Evolutionary conservation across 129 eudicot species (phyloP).

Genomic region (Glebionis coronaria): DNA sequence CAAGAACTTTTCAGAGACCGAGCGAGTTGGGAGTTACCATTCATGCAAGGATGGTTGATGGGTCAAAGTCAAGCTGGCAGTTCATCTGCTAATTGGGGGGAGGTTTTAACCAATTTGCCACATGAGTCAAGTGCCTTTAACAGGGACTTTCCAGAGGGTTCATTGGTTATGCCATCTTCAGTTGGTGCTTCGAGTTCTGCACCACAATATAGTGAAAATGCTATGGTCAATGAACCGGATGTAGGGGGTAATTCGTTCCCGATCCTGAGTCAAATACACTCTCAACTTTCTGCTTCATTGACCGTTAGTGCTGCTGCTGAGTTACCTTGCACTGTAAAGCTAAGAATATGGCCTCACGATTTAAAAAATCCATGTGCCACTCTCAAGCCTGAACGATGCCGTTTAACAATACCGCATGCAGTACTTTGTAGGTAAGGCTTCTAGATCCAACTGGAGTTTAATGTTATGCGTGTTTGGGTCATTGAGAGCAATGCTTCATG

Average conservation of each 20-base stretch:
- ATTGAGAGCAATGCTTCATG: background rate
- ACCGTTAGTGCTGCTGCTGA: slow-evolving; percentile 87
- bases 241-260: slow-evolving; percentile 52
- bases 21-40: slow-evolving; percentile 74
- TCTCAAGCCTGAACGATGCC: slow-evolving; percentile 67
- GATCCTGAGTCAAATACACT: slow-evolving; percentile 52
- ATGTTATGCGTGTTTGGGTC: background rate
- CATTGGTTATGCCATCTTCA: slow-evolving; percentile 40
- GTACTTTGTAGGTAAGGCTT: slow-evolving; percentile 80
- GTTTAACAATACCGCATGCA: slow-evolving; percentile 82
- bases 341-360: slow-evolving; percentile 90
- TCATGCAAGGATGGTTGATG: slow-evolving; percentile 87
- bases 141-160: slow-evolving; percentile 20
- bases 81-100: slow-evolving; percentile 11
- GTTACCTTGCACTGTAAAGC: slow-evolving; percentile 95
- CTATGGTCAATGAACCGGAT: slow-evolving; percentile 18
- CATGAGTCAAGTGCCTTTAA: slow-evolving; percentile 17
- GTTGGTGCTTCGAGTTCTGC: slow-evolving; percentile 32
- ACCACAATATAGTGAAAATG: slow-evolving; percentile 6
- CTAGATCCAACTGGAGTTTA: background rate
- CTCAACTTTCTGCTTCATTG: slow-evolving; percentile 81
- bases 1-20: slow-evolving; percentile 52
- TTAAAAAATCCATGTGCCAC: slow-evolving; percentile 67
- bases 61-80: slow-evolving; percentile 92
- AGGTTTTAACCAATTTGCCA: slow-evolving; percentile 28